These are phyloP conservation scores for Echinosophora koreensis DNA, from an alignment of 306 rosid species.

Conservation along the genomic window DNA sequence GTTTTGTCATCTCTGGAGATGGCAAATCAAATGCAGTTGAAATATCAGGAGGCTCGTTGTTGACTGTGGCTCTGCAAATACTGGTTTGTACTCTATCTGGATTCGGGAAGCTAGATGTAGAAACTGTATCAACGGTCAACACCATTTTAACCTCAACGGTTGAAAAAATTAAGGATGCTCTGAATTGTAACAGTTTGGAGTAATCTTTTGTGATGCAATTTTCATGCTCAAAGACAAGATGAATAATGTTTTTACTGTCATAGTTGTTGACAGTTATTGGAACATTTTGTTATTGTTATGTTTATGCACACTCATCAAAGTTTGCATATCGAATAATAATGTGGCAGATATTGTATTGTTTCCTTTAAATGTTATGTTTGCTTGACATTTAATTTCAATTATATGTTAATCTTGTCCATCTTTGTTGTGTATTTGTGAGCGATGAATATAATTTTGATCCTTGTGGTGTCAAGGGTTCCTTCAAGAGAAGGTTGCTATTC, in stretches of 20 bases:
- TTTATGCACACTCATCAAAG: neutral
- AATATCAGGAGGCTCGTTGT: constrained; percentile 54
- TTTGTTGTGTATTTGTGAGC: neutral
- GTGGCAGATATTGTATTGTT: neutral
- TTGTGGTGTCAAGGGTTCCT: neutral
- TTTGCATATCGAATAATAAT: neutral
- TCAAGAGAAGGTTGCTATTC: neutral
- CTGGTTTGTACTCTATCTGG: constrained; percentile 38
- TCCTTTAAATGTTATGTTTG: neutral
- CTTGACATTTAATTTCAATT: neutral
- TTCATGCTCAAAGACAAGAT: neutral
- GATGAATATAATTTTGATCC: neutral
- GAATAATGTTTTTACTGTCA: neutral
- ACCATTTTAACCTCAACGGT: constrained; percentile 15
- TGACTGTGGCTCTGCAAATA: constrained; percentile 72
- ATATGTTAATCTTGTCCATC: neutral
- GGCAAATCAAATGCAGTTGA: constrained; percentile 26
- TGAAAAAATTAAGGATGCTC: constrained; percentile 8
- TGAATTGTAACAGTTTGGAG: neutral
- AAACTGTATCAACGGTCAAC: constrained; percentile 7
- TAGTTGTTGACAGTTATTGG: neutral
- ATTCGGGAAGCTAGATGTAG: neutral
- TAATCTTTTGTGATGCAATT: neutral
- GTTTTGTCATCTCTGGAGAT: constrained; percentile 59
- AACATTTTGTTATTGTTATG: neutral